These are phyloP conservation scores for Pulicaria dysenterica DNA, from an alignment of 129 eudicot genomes.

Conservation along the genomic window DNA sequence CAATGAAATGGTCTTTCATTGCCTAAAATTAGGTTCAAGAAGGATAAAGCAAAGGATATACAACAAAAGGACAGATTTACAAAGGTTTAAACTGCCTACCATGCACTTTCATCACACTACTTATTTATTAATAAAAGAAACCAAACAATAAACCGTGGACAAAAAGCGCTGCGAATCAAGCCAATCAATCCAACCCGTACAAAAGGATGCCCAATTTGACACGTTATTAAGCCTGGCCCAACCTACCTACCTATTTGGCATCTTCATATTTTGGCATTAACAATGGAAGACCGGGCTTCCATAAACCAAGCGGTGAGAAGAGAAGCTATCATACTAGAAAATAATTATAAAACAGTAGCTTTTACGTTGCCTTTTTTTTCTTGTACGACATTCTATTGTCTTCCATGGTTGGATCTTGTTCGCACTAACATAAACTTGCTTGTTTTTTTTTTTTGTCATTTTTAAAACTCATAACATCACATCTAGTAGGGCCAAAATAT, in stretches of 20 bases:
- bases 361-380: slow-evolving; percentile 9
- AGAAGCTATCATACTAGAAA: slow-evolving; percentile 17
- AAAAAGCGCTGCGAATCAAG: neutral
- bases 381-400: slow-evolving; percentile 28
- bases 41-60: slow-evolving; percentile 16
- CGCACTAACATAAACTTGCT: slow-evolving; percentile 32
- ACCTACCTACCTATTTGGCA: neutral
- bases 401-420: slow-evolving; percentile 29
- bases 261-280: slow-evolving; percentile 15
- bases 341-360: neutral
- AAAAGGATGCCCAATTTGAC: neutral
- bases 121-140: neutral
- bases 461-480: slow-evolving; percentile 31
- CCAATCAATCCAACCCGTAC: neutral
- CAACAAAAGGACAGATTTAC: slow-evolving; percentile 26
- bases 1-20: slow-evolving; percentile 15
- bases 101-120: slow-evolving; percentile 15
- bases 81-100: slow-evolving; percentile 31
- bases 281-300: slow-evolving; percentile 1
- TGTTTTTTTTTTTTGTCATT: slow-evolving; percentile 23
- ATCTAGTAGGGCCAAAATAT: slow-evolving; percentile 43
- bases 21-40: slow-evolving; percentile 28
- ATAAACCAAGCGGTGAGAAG: slow-evolving; percentile 19
- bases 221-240: neutral
- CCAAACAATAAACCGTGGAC: neutral